phyloP scores from a whole-genome alignment of 805 yeast species.

The Yamadazyma olivae region DNA sequence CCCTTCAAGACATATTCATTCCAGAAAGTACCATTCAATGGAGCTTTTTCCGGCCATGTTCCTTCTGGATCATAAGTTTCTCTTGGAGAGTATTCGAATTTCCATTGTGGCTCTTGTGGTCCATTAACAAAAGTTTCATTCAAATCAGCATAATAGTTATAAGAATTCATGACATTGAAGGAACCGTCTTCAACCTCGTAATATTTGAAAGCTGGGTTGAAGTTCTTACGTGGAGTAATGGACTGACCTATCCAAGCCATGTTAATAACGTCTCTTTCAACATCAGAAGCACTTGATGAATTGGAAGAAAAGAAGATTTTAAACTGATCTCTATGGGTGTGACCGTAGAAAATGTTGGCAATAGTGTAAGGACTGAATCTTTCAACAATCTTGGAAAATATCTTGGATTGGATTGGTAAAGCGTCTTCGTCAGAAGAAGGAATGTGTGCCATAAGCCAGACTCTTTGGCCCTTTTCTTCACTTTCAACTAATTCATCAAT shows the following conservation, averaged over 20 bases:
- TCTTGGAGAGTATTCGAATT: conserved; percentile 62
- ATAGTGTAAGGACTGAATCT: conserved; percentile 69
- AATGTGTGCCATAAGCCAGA: conserved; percentile 69
- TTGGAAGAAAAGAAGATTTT: conserved; percentile 51
- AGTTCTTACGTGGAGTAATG: conserved; percentile 55
- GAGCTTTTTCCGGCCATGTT: conserved; percentile 56
- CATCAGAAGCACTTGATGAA: conserved; percentile 34
- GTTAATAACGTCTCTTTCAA: conserved; percentile 44
- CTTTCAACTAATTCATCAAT: conserved; percentile 58
- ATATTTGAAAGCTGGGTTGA: too few species aligned
- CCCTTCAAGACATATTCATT: conserved; percentile 23
- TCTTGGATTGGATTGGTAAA: conserved; percentile 56
- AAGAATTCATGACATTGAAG: conserved; percentile 57
- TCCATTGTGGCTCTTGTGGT: conserved; percentile 60
- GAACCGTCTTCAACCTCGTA: conserved; percentile 59
- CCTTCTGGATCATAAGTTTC: conserved; percentile 47
- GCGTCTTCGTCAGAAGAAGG: conserved; percentile 54
- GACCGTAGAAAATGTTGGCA: conserved; percentile 68
- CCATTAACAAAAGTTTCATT: conserved; percentile 53
- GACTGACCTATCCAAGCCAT: conserved; percentile 67
- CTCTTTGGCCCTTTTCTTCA: conserved; percentile 56
- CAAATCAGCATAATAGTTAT: conserved; percentile 56
- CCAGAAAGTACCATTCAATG: conserved; percentile 71
- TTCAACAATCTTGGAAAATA: conserved; percentile 54
- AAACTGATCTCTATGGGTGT: conserved; percentile 68